Conservation (phyloP, 129 eudicot species). For the Saposhnikovia divaricata region DNA sequence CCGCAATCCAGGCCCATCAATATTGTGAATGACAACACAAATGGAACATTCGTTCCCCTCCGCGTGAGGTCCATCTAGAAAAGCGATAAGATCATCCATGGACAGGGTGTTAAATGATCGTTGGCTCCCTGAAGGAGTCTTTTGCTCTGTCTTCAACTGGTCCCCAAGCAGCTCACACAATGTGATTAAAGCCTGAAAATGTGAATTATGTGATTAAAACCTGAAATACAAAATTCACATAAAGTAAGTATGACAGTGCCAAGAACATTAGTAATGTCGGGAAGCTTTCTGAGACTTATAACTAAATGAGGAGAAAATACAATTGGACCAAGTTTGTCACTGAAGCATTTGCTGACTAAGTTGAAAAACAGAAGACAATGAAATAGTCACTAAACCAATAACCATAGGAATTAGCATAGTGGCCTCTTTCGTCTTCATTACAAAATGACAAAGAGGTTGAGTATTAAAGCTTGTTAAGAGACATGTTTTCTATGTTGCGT, state of each 20-base stretch:
- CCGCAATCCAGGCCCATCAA: conserved; percentile 91
- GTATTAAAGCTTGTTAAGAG: too few species aligned
- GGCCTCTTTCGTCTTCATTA: neutral
- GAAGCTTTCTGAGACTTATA: neutral
- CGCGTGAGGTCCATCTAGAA: conserved; percentile 59
- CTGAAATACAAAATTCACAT: conserved; percentile 29
- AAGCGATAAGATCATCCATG: conserved; percentile 69
- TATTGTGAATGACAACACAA: conserved; percentile 75
- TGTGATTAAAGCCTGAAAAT: conserved; percentile 50
- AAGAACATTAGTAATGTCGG: neutral
- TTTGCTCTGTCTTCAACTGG: conserved; percentile 46
- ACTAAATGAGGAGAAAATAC: neutral
- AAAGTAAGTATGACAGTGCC: neutral
- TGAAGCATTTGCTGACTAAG: neutral
- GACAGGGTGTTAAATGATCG: conserved; percentile 61
- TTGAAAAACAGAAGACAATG: neutral
- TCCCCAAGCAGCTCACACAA: conserved; percentile 83
- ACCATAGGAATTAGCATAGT: neutral
- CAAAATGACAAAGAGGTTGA: too few species aligned
- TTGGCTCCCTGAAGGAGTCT: conserved; percentile 34
- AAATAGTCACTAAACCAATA: neutral
- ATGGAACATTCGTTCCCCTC: conserved; percentile 43
- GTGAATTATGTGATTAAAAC: conserved; percentile 32
- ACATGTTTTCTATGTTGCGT: neutral
- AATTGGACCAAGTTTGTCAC: neutral